Percentiles rank a stretch among this genome's conserved stretches.
These are phyloP conservation scores for Aphanocladium album DNA, from an alignment of 2,329 filamentous ascomycete species.

Conservation along the genomic window DNA sequence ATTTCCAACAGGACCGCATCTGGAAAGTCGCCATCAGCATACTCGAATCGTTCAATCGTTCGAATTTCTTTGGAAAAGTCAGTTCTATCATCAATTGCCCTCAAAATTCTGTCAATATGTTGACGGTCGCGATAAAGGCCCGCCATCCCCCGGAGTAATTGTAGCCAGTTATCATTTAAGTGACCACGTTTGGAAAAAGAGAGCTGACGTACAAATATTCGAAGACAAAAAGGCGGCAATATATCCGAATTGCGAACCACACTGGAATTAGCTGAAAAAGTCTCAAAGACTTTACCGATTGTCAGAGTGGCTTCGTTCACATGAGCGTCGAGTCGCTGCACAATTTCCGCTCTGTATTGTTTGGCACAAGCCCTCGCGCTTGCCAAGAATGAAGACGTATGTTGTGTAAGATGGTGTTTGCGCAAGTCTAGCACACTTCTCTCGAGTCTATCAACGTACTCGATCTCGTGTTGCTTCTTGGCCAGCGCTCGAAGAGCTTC, in stretches of 20 bases:
- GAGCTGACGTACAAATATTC: neutral
- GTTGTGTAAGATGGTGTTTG: neutral
- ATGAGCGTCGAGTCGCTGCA: neutral
- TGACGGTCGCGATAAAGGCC: neutral
- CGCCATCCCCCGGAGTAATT: neutral
- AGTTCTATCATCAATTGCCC: conserved; percentile 31
- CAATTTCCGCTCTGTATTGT: neutral
- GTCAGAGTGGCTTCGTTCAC: neutral
- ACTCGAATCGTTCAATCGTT: neutral
- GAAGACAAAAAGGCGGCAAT: neutral
- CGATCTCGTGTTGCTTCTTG: neutral
- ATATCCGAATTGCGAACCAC: neutral
- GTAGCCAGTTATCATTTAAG: neutral
- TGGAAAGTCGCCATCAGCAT: conserved; percentile 27
- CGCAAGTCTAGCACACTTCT: neutral
- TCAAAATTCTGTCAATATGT: conserved; percentile 21
- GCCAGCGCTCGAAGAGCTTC: neutral
- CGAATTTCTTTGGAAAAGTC: neutral
- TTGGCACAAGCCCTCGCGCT: too few species aligned
- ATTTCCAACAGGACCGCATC: conserved; percentile 62
- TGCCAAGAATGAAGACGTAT: too few species aligned
- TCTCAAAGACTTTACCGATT: neutral
- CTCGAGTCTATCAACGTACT: neutral
- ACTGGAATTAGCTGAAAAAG: neutral
- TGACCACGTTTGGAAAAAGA: rapidly evolving